Evolutionary conservation across 768 basidiomycete genomes (phyloP).

Genomic region (Collybiopsis luxurians): DNA sequence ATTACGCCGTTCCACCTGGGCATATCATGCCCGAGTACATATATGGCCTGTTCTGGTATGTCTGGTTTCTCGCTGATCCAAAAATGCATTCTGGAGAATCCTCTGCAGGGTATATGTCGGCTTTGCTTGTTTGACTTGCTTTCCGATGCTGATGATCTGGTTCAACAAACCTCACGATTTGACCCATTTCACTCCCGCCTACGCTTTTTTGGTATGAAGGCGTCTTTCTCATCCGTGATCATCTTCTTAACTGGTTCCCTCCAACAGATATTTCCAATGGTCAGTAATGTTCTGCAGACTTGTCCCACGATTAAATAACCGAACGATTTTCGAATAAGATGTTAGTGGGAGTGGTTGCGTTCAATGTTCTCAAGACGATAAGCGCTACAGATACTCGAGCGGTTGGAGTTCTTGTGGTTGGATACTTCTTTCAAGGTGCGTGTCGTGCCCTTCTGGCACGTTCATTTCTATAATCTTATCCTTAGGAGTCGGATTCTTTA

Average conservation of each 20-base stretch:
- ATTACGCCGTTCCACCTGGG: constrained; percentile 39
- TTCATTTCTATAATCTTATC: background rate
- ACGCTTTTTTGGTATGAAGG: constrained; percentile 31
- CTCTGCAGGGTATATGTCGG: constrained; percentile 38
- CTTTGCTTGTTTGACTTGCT: constrained; percentile 34
- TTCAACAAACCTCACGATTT: constrained; percentile 46
- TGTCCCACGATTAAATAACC: background rate
- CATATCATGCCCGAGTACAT: constrained; percentile 31
- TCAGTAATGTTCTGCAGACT: background rate
- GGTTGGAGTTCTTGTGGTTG: constrained; percentile 38
- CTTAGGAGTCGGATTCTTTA: constrained; percentile 42
- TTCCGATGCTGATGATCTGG: constrained; percentile 50
- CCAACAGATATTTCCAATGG: background rate
- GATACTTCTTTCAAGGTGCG: constrained; percentile 48
- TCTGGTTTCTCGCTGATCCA: background rate
- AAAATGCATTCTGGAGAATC: background rate
- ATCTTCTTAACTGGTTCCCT: too few species aligned
- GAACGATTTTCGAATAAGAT: constrained; percentile 26
- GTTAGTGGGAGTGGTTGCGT: constrained; percentile 46
- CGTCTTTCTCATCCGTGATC: background rate
- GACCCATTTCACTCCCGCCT: constrained; percentile 33
- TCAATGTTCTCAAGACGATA: constrained; percentile 38
- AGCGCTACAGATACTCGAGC: constrained; percentile 31
- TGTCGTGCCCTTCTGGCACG: background rate
- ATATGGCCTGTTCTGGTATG: constrained; percentile 44